phyloP scores from a whole-genome alignment of 2,329 filamentous ascomycete genomes.

The Neofusicoccum kwambonambiense region DNA sequence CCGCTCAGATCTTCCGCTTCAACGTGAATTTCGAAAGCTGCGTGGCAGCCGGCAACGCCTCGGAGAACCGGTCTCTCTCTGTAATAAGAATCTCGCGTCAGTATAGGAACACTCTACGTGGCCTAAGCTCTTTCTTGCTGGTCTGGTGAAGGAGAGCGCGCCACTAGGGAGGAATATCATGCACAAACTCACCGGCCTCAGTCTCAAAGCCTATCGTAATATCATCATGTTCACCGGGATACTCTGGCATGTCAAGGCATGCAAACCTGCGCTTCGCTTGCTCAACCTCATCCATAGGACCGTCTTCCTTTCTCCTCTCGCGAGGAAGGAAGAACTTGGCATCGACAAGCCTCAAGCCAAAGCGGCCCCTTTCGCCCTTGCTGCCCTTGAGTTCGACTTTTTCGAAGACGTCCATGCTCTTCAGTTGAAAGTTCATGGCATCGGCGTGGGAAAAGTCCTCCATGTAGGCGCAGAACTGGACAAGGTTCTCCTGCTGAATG shows the following conservation, averaged over 20 bases:
- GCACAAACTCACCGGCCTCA: constrained; percentile 63
- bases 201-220: constrained; percentile 82
- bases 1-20: constrained; percentile 37
- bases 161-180: neutral
- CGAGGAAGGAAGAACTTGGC: constrained; percentile 85
- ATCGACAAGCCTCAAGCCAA: constrained; percentile 71
- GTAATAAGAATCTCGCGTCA: constrained; percentile 22
- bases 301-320: constrained; percentile 50
- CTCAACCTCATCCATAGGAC: constrained; percentile 49
- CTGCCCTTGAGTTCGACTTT: constrained; percentile 41
- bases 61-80: constrained; percentile 48
- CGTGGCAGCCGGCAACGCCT: constrained; percentile 46
- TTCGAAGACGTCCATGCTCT: constrained; percentile 81
- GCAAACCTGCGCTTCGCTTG: constrained; percentile 69
- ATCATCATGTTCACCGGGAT: constrained; percentile 90
- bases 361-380: constrained; percentile 28
- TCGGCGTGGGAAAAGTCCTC: constrained; percentile 83
- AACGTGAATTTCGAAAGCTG: constrained; percentile 42
- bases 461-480: constrained; percentile 83
- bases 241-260: constrained; percentile 82
- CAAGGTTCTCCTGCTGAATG: constrained; percentile 69
- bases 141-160: neutral
- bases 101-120: constrained; percentile 16
- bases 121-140: neutral
- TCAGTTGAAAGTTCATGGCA: constrained; percentile 85